A percentile compares a stretch with the other conserved stretches of the same genome.
phyloP scores from a whole-genome alignment of 805 yeast species.

The Yamadazyma olivae region DNA sequence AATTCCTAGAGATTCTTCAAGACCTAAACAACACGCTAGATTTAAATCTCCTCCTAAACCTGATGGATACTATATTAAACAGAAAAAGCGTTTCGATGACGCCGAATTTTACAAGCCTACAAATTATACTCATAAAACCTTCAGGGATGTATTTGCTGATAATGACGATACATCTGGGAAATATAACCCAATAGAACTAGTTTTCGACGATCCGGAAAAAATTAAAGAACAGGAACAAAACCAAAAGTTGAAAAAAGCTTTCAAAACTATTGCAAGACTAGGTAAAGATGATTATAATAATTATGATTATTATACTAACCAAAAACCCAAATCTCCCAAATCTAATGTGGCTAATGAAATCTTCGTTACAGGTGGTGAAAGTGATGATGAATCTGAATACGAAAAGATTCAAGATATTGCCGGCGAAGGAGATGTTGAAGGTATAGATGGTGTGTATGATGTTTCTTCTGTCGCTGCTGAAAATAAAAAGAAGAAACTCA shows the following conservation, averaged over 20 bases:
- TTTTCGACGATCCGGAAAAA: conserved; percentile 28
- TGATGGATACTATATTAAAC: conserved; percentile 35
- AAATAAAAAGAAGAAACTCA: conserved; percentile 13
- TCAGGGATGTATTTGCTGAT: conserved; percentile 33
- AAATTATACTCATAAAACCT: conserved; percentile 38
- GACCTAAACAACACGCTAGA: not conserved
- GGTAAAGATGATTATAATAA: conserved; percentile 29
- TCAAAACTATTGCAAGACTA: conserved; percentile 25
- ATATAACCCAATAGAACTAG: conserved; percentile 39
- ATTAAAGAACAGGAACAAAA: conserved; percentile 18
- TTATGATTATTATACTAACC: conserved; percentile 32
- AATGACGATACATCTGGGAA: conserved; percentile 25
- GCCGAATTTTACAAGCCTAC: conserved; percentile 30
- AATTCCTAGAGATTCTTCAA: conserved; percentile 1
- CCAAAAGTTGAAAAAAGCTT: conserved; percentile 23
- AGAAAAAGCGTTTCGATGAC: conserved; percentile 31
- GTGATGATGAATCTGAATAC: conserved; percentile 16
- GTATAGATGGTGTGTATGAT: conserved; percentile 4
- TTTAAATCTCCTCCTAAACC: not conserved
- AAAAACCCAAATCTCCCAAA: conserved; percentile 3
- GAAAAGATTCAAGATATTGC: conserved; percentile 7
- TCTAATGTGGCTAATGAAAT: conserved; percentile 15
- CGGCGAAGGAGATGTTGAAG: conserved; percentile 3
- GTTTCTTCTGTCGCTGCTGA: too few species aligned
- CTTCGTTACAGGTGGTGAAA: conserved; percentile 17